These are phyloP conservation scores for Misopates orontium DNA, from an alignment of 257 asterid genomes.

Conservation along the genomic window DNA sequence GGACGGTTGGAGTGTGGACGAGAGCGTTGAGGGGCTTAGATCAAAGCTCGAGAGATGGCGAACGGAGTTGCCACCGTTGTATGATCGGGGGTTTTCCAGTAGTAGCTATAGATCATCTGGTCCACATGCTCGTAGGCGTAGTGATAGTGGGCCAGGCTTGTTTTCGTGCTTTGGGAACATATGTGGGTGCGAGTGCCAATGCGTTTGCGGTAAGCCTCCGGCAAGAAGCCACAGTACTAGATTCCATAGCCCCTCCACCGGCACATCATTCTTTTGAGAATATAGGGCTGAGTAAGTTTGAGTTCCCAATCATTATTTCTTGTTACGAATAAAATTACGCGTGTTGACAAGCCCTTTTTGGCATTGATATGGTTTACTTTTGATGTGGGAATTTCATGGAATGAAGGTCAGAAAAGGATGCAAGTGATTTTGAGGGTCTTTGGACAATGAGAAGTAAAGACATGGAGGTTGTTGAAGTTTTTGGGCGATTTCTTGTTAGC, in stretches of 20 bases:
- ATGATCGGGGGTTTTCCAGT: slow-evolving; percentile 40
- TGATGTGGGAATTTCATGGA: too few relatives aligned
- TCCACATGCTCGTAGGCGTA: slow-evolving; percentile 27
- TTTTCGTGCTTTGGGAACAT: slow-evolving; percentile 64
- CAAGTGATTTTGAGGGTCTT: too few relatives aligned
- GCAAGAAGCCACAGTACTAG: slow-evolving; percentile 18
- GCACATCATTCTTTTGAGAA: slow-evolving; percentile 35
- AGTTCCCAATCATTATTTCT: too few relatives aligned
- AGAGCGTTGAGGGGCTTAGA: slow-evolving; percentile 77
- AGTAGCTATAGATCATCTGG: slow-evolving; percentile 34
- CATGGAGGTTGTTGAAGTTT: too few relatives aligned
- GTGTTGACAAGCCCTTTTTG: too few relatives aligned
- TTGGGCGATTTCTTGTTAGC: too few relatives aligned
- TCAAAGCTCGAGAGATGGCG: slow-evolving; percentile 93
- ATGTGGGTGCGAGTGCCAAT: slow-evolving; percentile 55
- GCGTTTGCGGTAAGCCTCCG: slow-evolving; percentile 51
- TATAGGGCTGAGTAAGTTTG: too few relatives aligned
- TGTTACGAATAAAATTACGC: too few relatives aligned
- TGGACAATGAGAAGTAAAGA: too few relatives aligned
- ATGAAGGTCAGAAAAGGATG: too few relatives aligned
- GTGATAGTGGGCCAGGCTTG: slow-evolving; percentile 30
- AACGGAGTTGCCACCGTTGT: slow-evolving; percentile 69
- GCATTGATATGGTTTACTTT: too few relatives aligned
- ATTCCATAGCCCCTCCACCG: slow-evolving; percentile 37
- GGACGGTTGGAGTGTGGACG: slow-evolving; percentile 94